These are phyloP conservation scores for Scenedesmus sp. DNA, from an alignment of 163 green algal species.

Conservation along the genomic window DNA sequence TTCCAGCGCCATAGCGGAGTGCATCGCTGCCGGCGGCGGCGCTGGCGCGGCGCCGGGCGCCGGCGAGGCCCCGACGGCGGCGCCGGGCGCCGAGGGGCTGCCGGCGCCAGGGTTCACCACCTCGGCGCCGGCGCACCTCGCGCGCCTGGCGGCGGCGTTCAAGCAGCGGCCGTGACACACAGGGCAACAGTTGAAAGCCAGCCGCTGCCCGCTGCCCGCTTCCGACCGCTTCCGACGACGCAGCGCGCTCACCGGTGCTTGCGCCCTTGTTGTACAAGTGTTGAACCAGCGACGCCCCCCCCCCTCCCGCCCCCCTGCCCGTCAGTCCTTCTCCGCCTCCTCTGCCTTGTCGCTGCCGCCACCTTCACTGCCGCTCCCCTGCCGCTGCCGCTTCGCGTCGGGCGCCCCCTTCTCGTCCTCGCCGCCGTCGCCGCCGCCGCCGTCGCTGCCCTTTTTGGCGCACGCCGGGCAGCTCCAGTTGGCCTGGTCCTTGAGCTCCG, in stretches of 20 bases:
- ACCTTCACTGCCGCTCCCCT: background rate
- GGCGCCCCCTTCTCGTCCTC: background rate
- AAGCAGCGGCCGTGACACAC: background rate
- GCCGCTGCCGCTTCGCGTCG: background rate
- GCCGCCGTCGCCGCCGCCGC: too few species aligned
- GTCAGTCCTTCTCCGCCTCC: too few species aligned
- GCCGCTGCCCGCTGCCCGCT: too few species aligned
- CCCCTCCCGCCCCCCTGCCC: conserved; percentile 75
- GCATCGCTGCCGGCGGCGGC: too few species aligned
- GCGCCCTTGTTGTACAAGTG: background rate
- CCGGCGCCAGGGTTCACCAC: background rate
- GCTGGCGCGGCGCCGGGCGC: too few species aligned
- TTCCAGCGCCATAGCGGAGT: too few species aligned
- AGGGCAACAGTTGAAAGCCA: too few species aligned
- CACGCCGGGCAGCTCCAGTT: conserved; percentile 40
- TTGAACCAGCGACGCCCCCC: background rate
- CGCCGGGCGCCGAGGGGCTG: background rate
- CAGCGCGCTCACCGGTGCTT: too few species aligned
- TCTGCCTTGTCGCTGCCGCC: conserved; percentile 72
- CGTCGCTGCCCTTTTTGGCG: too few species aligned
- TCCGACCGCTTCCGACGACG: too few species aligned
- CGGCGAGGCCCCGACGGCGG: too few species aligned
- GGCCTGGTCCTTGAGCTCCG: conserved; percentile 14
- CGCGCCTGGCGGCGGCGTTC: background rate
- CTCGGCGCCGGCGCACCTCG: conserved; percentile 1